Conservation (phyloP, 495 filamentous ascomycete species). For the Penicillium subrubescens region DNA sequence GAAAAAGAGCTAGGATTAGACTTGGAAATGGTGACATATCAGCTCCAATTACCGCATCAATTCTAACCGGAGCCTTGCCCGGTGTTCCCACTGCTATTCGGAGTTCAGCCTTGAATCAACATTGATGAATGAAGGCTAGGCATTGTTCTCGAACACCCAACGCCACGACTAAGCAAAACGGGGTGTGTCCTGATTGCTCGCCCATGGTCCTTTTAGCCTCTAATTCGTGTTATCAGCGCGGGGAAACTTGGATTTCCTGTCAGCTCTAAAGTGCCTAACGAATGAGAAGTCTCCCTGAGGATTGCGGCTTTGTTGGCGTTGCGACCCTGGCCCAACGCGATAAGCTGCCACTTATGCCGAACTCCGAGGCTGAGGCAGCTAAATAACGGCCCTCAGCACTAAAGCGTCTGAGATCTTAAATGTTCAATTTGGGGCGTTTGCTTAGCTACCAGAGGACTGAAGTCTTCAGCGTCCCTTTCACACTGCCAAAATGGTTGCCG, state of each 20-base stretch:
- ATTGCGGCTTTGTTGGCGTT: slow-evolving; percentile 7
- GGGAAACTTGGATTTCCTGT: background rate
- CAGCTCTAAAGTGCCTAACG: background rate
- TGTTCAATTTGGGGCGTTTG: background rate
- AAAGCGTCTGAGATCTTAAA: background rate
- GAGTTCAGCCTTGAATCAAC: background rate
- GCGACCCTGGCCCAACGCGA: background rate
- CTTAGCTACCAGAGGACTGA: background rate
- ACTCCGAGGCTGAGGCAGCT: slow-evolving; percentile 4
- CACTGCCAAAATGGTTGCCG: background rate
- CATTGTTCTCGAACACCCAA: background rate
- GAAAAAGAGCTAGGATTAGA: background rate
- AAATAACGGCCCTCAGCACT: background rate
- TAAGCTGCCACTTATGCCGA: background rate
- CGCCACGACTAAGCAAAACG: background rate
- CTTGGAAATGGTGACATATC: background rate
- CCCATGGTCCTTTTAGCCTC: background rate
- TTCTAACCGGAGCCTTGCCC: background rate
- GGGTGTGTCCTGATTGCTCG: background rate
- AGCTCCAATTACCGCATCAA: background rate
- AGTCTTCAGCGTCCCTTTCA: background rate
- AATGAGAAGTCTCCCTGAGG: background rate
- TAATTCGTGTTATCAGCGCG: background rate
- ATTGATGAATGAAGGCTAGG: background rate
- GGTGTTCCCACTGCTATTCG: background rate